Percentiles rank a stretch among this genome's conserved stretches.
phyloP scores from a whole-genome alignment of 352 stramenopile species.

The Phytopythium sindhum region DNA sequence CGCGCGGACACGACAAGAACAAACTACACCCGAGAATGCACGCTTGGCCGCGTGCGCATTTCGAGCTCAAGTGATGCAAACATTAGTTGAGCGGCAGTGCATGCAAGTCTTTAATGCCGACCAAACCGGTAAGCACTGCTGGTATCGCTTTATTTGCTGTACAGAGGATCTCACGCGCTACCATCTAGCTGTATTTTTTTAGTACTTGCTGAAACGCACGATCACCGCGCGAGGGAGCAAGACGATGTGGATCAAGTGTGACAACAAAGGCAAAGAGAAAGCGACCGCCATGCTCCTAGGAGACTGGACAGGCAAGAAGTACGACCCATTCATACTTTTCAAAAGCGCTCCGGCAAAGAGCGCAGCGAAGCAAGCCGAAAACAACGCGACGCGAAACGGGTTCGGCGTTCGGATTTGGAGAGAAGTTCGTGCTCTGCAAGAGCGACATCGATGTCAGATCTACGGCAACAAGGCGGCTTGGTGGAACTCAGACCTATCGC shows the following conservation, averaged over 20 bases:
- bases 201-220: slow-evolving; percentile 12
- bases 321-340: slow-evolving; percentile 9
- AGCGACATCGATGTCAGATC: neutral
- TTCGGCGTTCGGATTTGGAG: slow-evolving; percentile 3
- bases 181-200: slow-evolving; percentile 9
- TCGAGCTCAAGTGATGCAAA: neutral
- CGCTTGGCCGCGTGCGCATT: neutral
- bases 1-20: neutral
- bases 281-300: slow-evolving; percentile 10
- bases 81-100: neutral
- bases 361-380: neutral
- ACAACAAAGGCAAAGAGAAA: slow-evolving; percentile 9
- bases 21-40: neutral
- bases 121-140: slow-evolving; percentile 4
- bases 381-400: neutral
- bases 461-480: slow-evolving; percentile 7
- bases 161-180: neutral
- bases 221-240: slow-evolving; percentile 2
- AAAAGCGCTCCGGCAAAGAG: neutral
- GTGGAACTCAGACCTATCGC: slow-evolving; percentile 11
- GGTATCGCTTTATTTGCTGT: no score
- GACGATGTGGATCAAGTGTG: slow-evolving; percentile 9
- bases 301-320: slow-evolving; percentile 5
- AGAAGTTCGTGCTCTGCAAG: neutral
- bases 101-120: slow-evolving; percentile 3